A percentile compares a stretch with the other conserved stretches of the same genome.
These are phyloP conservation scores for Litsea cubeba DNA, from an alignment of 164 flowering plant species.

Conservation along the genomic window DNA sequence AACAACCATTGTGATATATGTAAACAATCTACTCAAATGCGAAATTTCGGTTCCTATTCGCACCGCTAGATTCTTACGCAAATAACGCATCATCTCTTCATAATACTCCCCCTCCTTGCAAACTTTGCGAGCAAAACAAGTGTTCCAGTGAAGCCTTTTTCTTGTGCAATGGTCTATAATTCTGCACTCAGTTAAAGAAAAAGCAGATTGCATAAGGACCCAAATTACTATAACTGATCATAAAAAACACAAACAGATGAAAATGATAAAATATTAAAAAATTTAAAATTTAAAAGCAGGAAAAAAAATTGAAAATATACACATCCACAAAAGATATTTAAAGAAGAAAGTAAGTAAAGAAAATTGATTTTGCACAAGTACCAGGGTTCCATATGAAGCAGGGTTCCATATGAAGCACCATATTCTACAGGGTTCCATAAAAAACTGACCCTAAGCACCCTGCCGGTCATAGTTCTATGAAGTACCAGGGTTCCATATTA, in stretches of 20 bases:
- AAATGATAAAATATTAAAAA: neutral
- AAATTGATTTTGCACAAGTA: no score
- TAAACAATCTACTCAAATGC: neutral
- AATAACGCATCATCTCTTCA: slow-evolving; percentile 97
- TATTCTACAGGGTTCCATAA: no score
- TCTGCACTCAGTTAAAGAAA: slow-evolving; percentile 38
- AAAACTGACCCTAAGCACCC: neutral
- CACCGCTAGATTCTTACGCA: slow-evolving; percentile 91
- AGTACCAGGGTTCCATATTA: neutral
- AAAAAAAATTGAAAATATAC: neutral
- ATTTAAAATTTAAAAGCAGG: neutral
- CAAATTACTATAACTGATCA: neutral
- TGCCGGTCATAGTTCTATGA: neutral
- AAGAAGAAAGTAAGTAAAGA: no score
- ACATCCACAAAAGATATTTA: no score
- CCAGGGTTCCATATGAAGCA: no score
- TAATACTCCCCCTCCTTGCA: slow-evolving; percentile 92
- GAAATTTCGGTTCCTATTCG: slow-evolving; percentile 17
- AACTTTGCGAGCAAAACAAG: slow-evolving; percentile 89
- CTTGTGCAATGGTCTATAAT: slow-evolving; percentile 80
- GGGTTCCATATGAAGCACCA: no score
- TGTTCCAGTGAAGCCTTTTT: slow-evolving; percentile 87
- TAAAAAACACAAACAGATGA: neutral
- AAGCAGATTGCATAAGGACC: neutral
- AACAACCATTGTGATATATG: neutral